Evolutionary conservation across 2,329 filamentous ascomycete species (phyloP).

Genomic region (Fusarium chlamydosporum): DNA sequence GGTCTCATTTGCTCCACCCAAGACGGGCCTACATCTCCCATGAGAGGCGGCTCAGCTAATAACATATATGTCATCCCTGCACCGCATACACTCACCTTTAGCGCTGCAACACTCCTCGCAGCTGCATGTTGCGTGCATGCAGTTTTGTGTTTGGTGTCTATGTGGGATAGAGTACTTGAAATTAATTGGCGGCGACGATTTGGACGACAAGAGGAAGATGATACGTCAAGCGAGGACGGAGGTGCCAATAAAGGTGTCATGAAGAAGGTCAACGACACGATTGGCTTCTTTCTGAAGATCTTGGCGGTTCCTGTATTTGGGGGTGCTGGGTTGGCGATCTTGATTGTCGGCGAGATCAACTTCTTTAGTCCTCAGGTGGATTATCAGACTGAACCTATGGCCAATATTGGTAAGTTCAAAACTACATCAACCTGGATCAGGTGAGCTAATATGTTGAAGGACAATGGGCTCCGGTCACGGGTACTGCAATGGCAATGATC

Average conservation of each 20-base stretch:
- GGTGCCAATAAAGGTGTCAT: constrained; percentile 66
- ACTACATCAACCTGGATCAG: fast-evolving
- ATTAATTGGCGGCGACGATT: constrained; percentile 69
- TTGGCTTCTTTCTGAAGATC: constrained; percentile 67
- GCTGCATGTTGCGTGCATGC: constrained; percentile 76
- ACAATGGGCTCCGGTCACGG: constrained; percentile 73
- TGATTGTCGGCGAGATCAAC: constrained; percentile 74
- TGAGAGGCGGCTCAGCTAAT: constrained; percentile 68
- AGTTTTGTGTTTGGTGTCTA: constrained; percentile 71
- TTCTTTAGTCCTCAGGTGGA: constrained; percentile 70
- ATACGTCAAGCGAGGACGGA: constrained; percentile 55
- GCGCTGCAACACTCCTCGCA: constrained; percentile 71
- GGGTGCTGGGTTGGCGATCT: constrained; percentile 69
- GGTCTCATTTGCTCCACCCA: constrained; percentile 62
- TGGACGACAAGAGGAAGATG: constrained; percentile 18
- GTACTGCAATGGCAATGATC: constrained; percentile 68
- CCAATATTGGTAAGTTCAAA: constrained; percentile 66
- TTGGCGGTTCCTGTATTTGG: constrained; percentile 72
- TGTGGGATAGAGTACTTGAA: constrained; percentile 74
- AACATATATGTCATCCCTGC: constrained; percentile 75
- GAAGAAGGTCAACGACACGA: constrained; percentile 68
- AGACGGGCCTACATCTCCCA: constrained; percentile 66
- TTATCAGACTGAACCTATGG: constrained; percentile 74
- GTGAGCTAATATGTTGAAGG: constrained; percentile 52
- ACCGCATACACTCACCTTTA: constrained; percentile 69